These are phyloP conservation scores for Sabuloglossum arenarium DNA, from an alignment of 495 filamentous ascomycete species.

Conservation along the genomic window DNA sequence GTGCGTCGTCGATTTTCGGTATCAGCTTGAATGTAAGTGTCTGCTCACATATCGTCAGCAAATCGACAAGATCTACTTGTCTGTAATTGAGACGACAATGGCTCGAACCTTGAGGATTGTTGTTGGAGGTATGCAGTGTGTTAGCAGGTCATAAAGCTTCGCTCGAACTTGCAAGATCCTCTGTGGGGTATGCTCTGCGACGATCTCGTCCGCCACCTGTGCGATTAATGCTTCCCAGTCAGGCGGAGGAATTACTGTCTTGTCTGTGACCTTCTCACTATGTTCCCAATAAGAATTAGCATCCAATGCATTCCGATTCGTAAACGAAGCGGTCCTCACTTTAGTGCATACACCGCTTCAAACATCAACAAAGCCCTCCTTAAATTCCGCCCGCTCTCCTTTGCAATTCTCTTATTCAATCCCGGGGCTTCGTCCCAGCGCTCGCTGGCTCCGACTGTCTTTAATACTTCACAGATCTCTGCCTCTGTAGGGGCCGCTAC, in stretches of 20 bases:
- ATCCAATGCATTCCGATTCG: background rate
- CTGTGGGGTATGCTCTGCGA: conserved; percentile 74
- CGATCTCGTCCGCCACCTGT: conserved; percentile 75
- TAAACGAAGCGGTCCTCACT: conserved; percentile 31
- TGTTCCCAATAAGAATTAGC: background rate
- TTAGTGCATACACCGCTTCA: conserved; percentile 89
- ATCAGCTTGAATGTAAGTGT: conserved; percentile 84
- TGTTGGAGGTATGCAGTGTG: conserved; percentile 89
- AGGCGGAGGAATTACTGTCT: conserved; percentile 73
- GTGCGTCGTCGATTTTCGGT: conserved; percentile 58
- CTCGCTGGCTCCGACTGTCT: conserved; percentile 53
- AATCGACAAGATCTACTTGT: too few relatives aligned
- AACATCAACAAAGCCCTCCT: conserved; percentile 82
- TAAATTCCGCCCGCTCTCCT: conserved; percentile 81
- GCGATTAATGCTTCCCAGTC: conserved; percentile 88
- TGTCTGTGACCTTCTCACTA: conserved; percentile 81
- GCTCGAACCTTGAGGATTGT: conserved; percentile 57
- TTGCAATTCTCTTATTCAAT: conserved; percentile 65
- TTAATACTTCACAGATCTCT: conserved; percentile 64
- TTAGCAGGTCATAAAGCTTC: conserved; percentile 86
- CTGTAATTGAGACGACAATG: background rate
- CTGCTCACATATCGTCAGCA: conserved; percentile 13
- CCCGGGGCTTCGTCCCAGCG: conserved; percentile 47
- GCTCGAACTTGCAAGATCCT: conserved; percentile 69
- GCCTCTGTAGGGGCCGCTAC: conserved; percentile 74